Base-by-base conservation (phyloP, 164 flowering plant genomes). In the Tetrastigma voinierianum region DNA sequence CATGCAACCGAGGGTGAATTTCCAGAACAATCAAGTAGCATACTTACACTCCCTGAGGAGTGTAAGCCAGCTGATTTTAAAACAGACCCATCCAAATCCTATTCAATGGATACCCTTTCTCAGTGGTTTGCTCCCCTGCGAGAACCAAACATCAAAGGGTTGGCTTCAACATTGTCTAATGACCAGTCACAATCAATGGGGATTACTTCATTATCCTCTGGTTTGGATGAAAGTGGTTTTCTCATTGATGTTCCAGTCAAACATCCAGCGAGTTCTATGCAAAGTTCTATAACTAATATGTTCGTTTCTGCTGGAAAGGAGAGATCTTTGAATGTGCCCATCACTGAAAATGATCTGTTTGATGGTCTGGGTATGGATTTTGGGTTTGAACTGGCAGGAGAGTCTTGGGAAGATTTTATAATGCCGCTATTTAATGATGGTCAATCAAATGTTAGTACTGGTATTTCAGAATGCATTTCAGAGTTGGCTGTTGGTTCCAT, bases 61-160 rank as follows among this genome's bases (percentile, higher is more conserved):
- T 57, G 65, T 57, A 65, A 68, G 23, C 25, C 61, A 15, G 57
- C 43, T 43, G 67, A 76, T 57, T 73, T 48, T 67, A 44, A 75
- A 5, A 14, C 67, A 17, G 72, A 64, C 54, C 23, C 51, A 18
- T 54, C 71, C 16, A 73, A 67, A 49, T 43, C 71, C 12, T 76
- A 32, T 49, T 44, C 54, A 14, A 53, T 62, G 46, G 81, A 84
- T 60, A 75, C 79, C 62, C 46, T 76, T 12, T 64, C 74, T 20
- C 84, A 80, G 70, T 82, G 75, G 87, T 53, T 75, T 65, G 62
- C 65, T 62, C 48, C 72, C 46, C 67, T 78, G 53, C 70, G 78
- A 56, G 76, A 72, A 18, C 79, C 81, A 19, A 57, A 63, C 66
- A 59, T 69, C 59, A 57, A 46, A 46, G 59, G 56, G 19, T 52